Evolutionary conservation across 495 filamentous ascomycete species (phyloP).

Genomic region (Neurospora sp.): DNA sequence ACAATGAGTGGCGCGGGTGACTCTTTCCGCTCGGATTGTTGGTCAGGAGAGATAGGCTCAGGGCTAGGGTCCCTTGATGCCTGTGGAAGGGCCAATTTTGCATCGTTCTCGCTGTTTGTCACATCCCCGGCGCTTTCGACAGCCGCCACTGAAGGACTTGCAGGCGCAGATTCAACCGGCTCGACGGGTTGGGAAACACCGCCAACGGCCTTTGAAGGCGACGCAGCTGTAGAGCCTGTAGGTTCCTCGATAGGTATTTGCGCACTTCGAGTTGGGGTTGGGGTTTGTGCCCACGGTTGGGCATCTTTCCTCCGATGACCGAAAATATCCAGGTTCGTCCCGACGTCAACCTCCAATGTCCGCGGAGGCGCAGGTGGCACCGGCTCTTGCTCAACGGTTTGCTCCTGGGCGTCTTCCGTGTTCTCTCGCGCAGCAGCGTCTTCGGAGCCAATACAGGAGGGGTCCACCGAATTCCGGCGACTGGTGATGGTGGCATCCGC

Average conservation of each 20-base stretch:
- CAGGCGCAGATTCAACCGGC: background rate
- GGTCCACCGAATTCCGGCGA: background rate
- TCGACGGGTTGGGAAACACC: background rate
- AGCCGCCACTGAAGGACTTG: background rate
- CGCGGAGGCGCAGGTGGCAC: background rate
- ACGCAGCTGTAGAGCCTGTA: background rate
- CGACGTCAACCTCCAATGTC: conserved; percentile 17
- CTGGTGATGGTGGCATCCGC: background rate
- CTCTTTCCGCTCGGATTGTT: background rate
- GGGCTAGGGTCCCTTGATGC: conserved; percentile 7
- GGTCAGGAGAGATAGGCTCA: background rate
- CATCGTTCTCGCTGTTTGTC: background rate
- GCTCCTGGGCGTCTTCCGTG: background rate
- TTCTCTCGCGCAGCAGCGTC: background rate
- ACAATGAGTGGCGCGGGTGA: background rate
- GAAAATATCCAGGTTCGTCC: conserved; percentile 22
- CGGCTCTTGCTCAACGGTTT: background rate
- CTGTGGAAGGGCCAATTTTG: conserved; percentile 6
- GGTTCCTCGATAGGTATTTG: background rate
- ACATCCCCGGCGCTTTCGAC: background rate
- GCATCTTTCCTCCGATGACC: conserved; percentile 1
- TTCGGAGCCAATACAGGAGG: background rate
- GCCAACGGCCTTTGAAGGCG: background rate
- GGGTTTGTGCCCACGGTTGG: background rate
- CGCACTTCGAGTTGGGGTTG: background rate